phyloP scores from a whole-genome alignment of 805 yeast genomes.

The Metschnikowia cerradonensis region DNA sequence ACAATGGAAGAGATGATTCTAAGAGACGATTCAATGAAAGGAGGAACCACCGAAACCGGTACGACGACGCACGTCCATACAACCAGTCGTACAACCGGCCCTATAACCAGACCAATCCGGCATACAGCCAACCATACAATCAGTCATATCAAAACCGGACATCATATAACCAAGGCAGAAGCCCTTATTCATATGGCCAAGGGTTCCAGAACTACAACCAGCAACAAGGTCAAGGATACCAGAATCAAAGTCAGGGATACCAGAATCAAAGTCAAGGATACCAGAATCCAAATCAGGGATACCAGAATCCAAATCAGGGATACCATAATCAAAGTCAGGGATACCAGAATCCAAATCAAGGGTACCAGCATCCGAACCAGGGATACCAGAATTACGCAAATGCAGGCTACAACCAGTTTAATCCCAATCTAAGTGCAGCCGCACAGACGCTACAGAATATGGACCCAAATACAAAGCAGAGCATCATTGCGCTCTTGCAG shows the following conservation, averaged over 20 bases:
- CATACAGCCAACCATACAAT: neutral
- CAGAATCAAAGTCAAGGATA: neutral
- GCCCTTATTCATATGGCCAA: too few relatives aligned
- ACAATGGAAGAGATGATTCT: neutral
- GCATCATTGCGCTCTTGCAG: slow-evolving; percentile 26
- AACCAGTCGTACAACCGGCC: neutral
- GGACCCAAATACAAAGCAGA: slow-evolving; percentile 34
- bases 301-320: neutral
- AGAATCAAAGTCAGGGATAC: neutral
- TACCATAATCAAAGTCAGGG: neutral
- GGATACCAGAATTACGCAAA: neutral
- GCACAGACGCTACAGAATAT: slow-evolving; percentile 20
- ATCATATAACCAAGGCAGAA: neutral
- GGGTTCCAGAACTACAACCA: neutral
- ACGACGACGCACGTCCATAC: neutral
- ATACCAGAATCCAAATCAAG: neutral
- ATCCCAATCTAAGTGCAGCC: neutral
- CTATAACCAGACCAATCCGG: neutral
- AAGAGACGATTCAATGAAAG: neutral
- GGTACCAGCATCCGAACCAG: neutral
- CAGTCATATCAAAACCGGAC: neutral
- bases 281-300: neutral
- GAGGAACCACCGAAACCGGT: neutral
- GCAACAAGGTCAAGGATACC: neutral
- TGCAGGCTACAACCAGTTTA: neutral